Base-by-base conservation (phyloP, 345 rosid species). In the Gossypium rotundifolium region DNA sequence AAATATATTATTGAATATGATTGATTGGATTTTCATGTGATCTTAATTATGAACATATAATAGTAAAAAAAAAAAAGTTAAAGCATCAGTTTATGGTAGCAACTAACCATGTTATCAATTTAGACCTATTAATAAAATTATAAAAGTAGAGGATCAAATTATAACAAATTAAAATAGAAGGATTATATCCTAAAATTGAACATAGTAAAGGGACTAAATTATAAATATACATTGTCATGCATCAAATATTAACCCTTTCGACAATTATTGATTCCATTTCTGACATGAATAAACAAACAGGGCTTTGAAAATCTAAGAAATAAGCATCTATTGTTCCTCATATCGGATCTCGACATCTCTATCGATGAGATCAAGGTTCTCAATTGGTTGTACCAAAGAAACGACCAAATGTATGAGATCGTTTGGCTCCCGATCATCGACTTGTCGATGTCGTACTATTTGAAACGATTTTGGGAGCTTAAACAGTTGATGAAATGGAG, bases 401-500 rank as follows among this genome's bases (percentile, higher is more conserved):
- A 2, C 17, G 44, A 45, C 2, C 18, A 23, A 11, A 76, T 33
- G 9, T 76, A 82, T 16, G 85, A 76, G 61, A 65, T 85, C 7
- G 76, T 85, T 23, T 87, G 88, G 90, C 74, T 87, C 38, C 88
- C 88, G 3, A 22, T 87, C 11, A 73, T 82, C 4, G 81, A 85
- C 0, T 45, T 49, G 58, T 45, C 53, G 8, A 6, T 5, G 7
- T 33, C 2, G 73, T 44, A 75, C 2, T 54, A 73, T 11, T 70
- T 76, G 38, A 25, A 69, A 7, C 59, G 33, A 13, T 85, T 87
- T 11, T 62, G n/a, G 54, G 53, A 59, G 20, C 84, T 87, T 29
- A 91, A 85, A 49, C 60, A 51, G 2, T 11, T 40, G 52, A 94
- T 92, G 94, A 87, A 85, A 25, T 94, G 98, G 98, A 87, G 81